phyloP scores from a whole-genome alignment of 129 eudicot species.

The Pseudognaphalium luteoalbum region DNA sequence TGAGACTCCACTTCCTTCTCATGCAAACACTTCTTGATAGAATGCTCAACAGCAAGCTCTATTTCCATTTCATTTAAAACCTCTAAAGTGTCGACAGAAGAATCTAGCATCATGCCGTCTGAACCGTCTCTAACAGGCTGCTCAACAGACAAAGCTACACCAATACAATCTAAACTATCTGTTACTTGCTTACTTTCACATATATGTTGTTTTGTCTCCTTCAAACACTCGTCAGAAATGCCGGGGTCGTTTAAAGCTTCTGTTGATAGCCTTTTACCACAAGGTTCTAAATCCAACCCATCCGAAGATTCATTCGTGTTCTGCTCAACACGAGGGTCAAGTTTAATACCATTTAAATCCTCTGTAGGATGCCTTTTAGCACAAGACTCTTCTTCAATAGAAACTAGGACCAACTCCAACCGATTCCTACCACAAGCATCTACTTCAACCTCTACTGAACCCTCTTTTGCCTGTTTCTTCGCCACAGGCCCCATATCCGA shows the following conservation, averaged over 20 bases:
- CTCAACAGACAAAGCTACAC: constrained; percentile 18
- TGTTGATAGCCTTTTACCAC: constrained; percentile 10
- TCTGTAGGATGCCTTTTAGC: constrained; percentile 30
- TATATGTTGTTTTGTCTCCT: constrained; percentile 10
- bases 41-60: constrained; percentile 25
- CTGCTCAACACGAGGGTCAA: constrained; percentile 28
- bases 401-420: constrained; percentile 23
- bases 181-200: constrained; percentile 20
- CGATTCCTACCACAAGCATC: constrained; percentile 27
- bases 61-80: constrained; percentile 30
- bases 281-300: constrained; percentile 9
- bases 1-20: constrained; percentile 21
- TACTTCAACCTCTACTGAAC: constrained; percentile 32
- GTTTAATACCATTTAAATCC: constrained; percentile 29
- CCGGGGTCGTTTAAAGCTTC: constrained; percentile 21
- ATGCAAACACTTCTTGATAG: constrained; percentile 23
- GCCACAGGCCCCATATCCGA: constrained; percentile 45
- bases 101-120: constrained; percentile 14
- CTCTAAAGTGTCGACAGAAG: constrained; percentile 29
- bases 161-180: constrained; percentile 18
- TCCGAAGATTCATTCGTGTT: constrained; percentile 13
- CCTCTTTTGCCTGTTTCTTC: constrained; percentile 45
- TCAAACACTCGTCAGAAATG: constrained; percentile 1
- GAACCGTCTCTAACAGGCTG: constrained; percentile 26
- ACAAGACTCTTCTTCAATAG: constrained; percentile 20